These are phyloP conservation scores for Saturnispora galanensis DNA, from an alignment of 805 yeast genomes.

Conservation along the genomic window DNA sequence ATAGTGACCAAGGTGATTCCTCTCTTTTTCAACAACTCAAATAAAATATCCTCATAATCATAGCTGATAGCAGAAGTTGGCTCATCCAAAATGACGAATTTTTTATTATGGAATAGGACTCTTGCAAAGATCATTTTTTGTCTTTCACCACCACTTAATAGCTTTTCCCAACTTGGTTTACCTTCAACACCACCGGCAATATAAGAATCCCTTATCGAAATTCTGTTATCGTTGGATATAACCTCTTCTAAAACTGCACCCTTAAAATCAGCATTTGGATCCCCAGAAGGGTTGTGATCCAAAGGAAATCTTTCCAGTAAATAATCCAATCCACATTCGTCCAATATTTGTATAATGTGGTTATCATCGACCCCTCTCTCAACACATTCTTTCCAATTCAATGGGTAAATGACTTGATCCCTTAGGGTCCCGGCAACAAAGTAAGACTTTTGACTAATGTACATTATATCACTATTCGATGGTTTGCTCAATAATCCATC, in stretches of 20 bases:
- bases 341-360: constrained; percentile 54
- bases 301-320: constrained; percentile 54
- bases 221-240: constrained; percentile 19
- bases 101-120: constrained; percentile 68
- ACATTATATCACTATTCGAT: constrained; percentile 53
- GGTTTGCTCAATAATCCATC: constrained; percentile 78
- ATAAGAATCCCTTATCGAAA: constrained; percentile 21
- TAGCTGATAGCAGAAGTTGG: constrained; percentile 89
- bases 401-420: constrained; percentile 86
- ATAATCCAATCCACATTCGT: constrained; percentile 74
- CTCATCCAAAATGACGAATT: constrained; percentile 79
- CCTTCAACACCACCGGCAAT: constrained; percentile 20
- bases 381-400: constrained; percentile 67
- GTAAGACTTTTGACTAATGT: constrained; percentile 80
- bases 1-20: constrained; percentile 73
- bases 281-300: constrained; percentile 32
- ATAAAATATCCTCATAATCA: constrained; percentile 81
- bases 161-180: constrained; percentile 58
- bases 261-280: constrained; percentile 7
- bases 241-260: constrained; percentile 18
- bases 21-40: constrained; percentile 61
- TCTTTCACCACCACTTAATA: constrained; percentile 94
- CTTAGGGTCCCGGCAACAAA: constrained; percentile 73
- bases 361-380: constrained; percentile 62
- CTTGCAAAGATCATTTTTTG: constrained; percentile 87